Percentiles rank a stretch among this genome's conserved stretches.
phyloP scores from a whole-genome alignment of 257 asterid species.

The Scutellaria barbata region DNA sequence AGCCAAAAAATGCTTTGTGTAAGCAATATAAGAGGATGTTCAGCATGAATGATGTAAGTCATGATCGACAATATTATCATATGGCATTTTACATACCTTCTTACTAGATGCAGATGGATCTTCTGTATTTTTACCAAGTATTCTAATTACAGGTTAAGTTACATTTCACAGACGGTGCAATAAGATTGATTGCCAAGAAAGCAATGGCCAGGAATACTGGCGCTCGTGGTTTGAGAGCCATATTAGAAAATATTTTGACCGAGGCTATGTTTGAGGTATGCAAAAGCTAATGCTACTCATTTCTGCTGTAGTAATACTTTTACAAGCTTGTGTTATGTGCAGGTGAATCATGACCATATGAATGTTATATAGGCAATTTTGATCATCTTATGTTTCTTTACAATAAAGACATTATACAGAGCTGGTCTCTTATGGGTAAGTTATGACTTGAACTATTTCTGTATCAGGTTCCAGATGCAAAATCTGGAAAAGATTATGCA shows the following conservation, averaged over 20 bases:
- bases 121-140: constrained; percentile 25
- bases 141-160: constrained; percentile 59
- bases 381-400: neutral
- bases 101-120: constrained; percentile 8
- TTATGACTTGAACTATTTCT: neutral
- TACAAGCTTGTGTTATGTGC: neutral
- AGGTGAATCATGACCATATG: neutral
- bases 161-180: constrained; percentile 66
- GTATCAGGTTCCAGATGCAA: constrained; percentile 77
- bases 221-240: constrained; percentile 95
- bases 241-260: constrained; percentile 76
- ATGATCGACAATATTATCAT: constrained; percentile 29
- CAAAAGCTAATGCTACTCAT: constrained; percentile 22
- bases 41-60: constrained; percentile 75
- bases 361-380: neutral
- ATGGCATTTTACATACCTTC: constrained; percentile 6
- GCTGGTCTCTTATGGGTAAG: constrained; percentile 10
- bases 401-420: neutral
- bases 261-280: constrained; percentile 96
- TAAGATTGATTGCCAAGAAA: constrained; percentile 76
- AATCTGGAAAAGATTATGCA: constrained; percentile 48
- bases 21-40: constrained; percentile 94
- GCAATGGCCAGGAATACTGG: constrained; percentile 83
- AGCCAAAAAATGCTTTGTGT: constrained; percentile 90
- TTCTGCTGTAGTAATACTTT: constrained; percentile 3